Evolutionary conservation across 352 stramenopile genomes (phyloP), one percentile per base, ranked within the genome.

Genomic region (Phytophthora constricta): DNA sequence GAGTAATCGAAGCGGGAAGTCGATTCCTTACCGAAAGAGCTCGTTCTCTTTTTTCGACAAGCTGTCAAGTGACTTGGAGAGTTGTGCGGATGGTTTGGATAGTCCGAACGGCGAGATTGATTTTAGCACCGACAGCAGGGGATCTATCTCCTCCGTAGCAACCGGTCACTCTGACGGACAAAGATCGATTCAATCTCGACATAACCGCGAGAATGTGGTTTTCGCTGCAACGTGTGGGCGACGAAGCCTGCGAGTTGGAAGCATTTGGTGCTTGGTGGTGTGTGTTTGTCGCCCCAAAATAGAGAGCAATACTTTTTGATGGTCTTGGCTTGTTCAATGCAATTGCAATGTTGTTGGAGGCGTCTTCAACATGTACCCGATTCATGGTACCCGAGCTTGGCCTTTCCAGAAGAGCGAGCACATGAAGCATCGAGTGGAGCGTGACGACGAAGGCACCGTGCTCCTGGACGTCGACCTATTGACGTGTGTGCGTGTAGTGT

Each of bases 31-130:
- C 63, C 82, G 85, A 27, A 93, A 91, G 62, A 84, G 87, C 57
- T 96, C 88, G 42, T 96, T 96, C 48, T 93, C 86, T 28, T 96
- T 96, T 58, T 93, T 96, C 42, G 88, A 94, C 54, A 92, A 93
- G 60, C 78, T 96, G 26, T 92, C 88, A 33, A 84, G 74, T 31
- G 88, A 96, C 50, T 47, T 92, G 8, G 84, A 92, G 34, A 85
- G 53, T 41, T 77, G 75, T 20, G 54, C 82, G 0, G 83, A 89
- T 50, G 79, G 86, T 25, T 56, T 92, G 49, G 77, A 86, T 52
- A 72, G 59, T 49, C 58, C 77, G 25, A 72, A 79, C 19, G 77
- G 89, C 37, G 71, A 82, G 14, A 47, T 54, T 25, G 71, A 78
- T 47, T 72, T 74, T 33, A 69, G 72, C 34, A 71, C 51, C 1